Percentiles rank a stretch among this genome's conserved stretches.
These are phyloP conservation scores for Apiospora marii DNA, from an alignment of 2,329 filamentous ascomycete genomes.

Conservation along the genomic window DNA sequence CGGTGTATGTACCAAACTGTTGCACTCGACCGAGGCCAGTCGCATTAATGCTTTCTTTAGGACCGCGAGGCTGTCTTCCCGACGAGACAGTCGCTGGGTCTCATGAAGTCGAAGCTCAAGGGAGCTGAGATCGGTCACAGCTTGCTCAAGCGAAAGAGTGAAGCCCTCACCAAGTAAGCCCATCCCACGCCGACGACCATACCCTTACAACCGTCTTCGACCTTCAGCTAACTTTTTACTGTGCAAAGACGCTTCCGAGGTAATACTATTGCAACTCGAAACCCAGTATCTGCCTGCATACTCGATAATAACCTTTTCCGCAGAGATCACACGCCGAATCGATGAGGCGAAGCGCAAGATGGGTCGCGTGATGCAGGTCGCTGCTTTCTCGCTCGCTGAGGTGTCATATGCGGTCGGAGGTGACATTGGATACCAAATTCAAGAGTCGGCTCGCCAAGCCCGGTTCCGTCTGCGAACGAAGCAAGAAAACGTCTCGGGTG, in stretches of 20 bases:
- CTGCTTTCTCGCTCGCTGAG: constrained; percentile 95
- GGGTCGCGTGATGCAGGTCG: constrained; percentile 99
- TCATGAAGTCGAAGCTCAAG: constrained; percentile 99
- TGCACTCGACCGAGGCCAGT: constrained; percentile 24
- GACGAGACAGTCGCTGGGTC: constrained; percentile 92
- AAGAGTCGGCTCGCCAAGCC: constrained; percentile 92
- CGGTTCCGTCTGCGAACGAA: constrained; percentile 93
- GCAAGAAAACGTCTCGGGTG: constrained; percentile 98
- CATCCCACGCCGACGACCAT: neutral
- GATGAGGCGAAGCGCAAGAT: constrained; percentile 99
- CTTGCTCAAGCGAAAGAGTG: constrained; percentile 95
- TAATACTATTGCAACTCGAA: constrained; percentile 49
- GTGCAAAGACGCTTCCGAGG: constrained; percentile 81
- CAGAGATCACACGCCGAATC: constrained; percentile 95
- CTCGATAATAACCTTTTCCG: constrained; percentile 22
- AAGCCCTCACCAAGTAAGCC: constrained; percentile 92
- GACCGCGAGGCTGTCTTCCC: constrained; percentile 97
- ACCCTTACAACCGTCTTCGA: neutral
- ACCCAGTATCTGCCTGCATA: constrained; percentile 15
- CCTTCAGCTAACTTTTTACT: constrained; percentile 28
- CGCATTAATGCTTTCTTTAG: constrained; percentile 51
- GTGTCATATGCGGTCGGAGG: constrained; percentile 97
- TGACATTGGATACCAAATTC: constrained; percentile 95
- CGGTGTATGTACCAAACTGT: constrained; percentile 47
- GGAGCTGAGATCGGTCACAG: constrained; percentile 91